Conservation (phyloP, 352 stramenopile genomes). For the Globisporangium canariense region DNA sequence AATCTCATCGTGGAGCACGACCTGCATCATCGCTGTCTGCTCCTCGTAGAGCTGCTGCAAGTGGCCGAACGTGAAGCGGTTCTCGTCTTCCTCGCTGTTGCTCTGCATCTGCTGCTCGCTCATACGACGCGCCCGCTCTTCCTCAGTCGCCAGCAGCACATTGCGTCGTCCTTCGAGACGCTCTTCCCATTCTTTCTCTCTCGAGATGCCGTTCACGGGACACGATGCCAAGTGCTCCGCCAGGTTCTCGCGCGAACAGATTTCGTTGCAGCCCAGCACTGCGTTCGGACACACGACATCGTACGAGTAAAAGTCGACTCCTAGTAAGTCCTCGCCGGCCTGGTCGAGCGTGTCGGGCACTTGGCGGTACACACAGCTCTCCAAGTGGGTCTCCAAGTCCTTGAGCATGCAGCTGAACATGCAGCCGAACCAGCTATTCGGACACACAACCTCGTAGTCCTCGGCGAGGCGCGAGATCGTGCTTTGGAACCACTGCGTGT, state of each 20-base stretch:
- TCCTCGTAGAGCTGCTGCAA: conserved; percentile 80
- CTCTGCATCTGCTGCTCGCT: conserved; percentile 34
- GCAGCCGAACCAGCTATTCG: conserved; percentile 86
- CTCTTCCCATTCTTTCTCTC: conserved; percentile 78
- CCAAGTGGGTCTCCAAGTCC: conserved; percentile 66
- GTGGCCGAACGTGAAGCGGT: conserved; percentile 52
- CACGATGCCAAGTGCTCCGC: conserved; percentile 62
- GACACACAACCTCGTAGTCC: conserved; percentile 85
- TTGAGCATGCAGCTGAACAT: conserved; percentile 83
- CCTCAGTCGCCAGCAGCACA: conserved; percentile 72
- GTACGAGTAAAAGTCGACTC: conserved; percentile 75
- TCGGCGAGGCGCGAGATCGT: conserved; percentile 76
- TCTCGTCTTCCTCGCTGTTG: conserved; percentile 18
- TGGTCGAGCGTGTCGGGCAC: conserved; percentile 73
- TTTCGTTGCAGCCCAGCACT: conserved; percentile 73
- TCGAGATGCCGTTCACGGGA: conserved; percentile 63
- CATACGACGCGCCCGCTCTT: conserved; percentile 68
- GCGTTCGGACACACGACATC: conserved; percentile 84
- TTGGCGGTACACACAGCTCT: conserved; percentile 67
- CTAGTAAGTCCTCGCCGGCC: conserved; percentile 43
- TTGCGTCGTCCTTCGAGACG: conserved; percentile 56
- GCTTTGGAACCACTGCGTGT: conserved; percentile 86
- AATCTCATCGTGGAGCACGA: conserved; percentile 79
- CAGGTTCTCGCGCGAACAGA: conserved; percentile 70
- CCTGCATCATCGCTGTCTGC: conserved; percentile 73